Evolutionary conservation across 768 basidiomycete species (phyloP), one percentile per base, ranked within the genome.

Genomic region (Tricholoma bakamatsutake): DNA sequence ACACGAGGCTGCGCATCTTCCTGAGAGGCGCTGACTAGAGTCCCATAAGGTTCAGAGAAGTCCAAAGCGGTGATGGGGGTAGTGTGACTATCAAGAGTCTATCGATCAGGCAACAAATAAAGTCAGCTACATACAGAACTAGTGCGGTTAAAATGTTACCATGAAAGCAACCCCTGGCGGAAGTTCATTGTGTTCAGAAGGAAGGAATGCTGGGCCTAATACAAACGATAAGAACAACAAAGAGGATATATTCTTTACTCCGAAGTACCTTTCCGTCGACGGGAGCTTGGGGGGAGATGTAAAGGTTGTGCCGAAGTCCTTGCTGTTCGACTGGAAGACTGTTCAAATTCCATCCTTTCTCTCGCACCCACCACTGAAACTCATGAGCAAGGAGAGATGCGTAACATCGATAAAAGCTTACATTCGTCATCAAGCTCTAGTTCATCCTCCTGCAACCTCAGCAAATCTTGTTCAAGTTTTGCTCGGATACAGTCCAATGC

Each of bases 161-260:
- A 99, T 98, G 73, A 99, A 99, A 11, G 96, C 97, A 5, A 98
- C 84, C 1, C 93, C 93, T 7, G 87, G 82, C 8, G 97, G 97
- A 30, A 99, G 77, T 52, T 97, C 93, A 62, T 94, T 93, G 62
- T 99, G 97, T 67, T 98, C 97, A 15, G 94, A 97, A 4, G 97
- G 97, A 47, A 99, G 69, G 76, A 99, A 98, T 15, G 91, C 91
- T 0, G 96, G 95, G 2, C 96, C 95, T 87, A 57, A 51, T 39
- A 34, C 3, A 46, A 53, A 15, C 35, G 53, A 34, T 56, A 31
- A 52, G 15, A 33, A 27, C 15, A 40, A 21, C 27, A 24, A 37
- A 35, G 11, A 33, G 4, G 12, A 47, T 24, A 27, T 27, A 28
- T 9, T 13, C 30, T 43, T n/a, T 17, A 24, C 21, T 52, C n/a